phyloP scores from a whole-genome alignment of 768 basidiomycete species.

The Crepidotus variabilis region DNA sequence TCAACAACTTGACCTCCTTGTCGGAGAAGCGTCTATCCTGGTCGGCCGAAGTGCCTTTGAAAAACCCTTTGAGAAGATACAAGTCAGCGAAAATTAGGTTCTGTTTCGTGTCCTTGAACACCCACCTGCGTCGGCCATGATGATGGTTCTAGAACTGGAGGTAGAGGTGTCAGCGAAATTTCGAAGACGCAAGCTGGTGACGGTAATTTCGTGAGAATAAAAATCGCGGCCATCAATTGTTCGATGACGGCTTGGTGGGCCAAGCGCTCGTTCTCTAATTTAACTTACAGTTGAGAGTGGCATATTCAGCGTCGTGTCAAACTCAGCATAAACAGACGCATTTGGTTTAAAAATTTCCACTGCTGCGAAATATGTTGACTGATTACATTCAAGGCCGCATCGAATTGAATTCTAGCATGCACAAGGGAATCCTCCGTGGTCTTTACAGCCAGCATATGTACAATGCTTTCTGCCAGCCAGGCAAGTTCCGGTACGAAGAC shows the following conservation, averaged over 20 bases:
- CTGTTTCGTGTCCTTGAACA: constrained; percentile 11
- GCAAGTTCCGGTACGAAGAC: not conserved
- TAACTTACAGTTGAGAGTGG: no score
- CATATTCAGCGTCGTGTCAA: no score
- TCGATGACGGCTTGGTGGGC: no score
- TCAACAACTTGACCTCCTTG: constrained; percentile 89
- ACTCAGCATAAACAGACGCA: no score
- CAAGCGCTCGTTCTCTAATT: no score
- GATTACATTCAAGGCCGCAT: no score
- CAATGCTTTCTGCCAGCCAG: not conserved
- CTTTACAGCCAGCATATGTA: not conserved
- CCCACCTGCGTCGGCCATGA: constrained; percentile 65
- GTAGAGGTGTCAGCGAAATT: not conserved
- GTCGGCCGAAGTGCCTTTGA: constrained; percentile 89
- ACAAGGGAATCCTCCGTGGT: not conserved
- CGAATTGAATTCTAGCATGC: no score
- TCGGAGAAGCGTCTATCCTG: constrained; percentile 92
- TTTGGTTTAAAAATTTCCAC: no score
- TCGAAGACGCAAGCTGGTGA: not conserved
- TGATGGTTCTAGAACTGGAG: constrained; percentile 17
- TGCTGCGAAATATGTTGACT: no score
- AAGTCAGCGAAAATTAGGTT: no score
- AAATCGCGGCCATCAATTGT: no score
- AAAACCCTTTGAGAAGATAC: constrained; percentile 51
- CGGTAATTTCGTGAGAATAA: no score